phyloP scores from a whole-genome alignment of 1,284 basidiomycete species.

The Athelia sp. region DNA sequence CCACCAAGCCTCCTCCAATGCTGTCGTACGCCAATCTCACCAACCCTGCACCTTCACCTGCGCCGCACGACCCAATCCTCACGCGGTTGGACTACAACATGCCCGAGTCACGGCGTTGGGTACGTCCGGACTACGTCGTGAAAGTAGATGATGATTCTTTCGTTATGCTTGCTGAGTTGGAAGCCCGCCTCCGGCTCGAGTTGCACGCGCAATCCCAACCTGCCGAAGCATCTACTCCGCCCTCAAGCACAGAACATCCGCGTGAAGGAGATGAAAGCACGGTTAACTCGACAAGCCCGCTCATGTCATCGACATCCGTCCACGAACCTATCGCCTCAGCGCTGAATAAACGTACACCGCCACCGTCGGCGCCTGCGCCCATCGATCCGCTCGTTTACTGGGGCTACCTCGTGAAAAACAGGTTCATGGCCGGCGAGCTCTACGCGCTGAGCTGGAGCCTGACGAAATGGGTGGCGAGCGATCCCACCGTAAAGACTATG shows the following conservation, averaged over 20 bases:
- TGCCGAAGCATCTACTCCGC: conserved; percentile 3
- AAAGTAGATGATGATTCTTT: conserved; percentile 96
- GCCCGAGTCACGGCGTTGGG: conserved; percentile 48
- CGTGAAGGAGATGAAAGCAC: not conserved
- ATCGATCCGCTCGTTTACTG: conserved; percentile 83
- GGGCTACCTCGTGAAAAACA: conserved; percentile 93
- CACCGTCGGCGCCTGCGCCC: conserved; percentile 8
- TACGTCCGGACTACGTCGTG: conserved; percentile 82
- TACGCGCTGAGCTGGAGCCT: conserved; percentile 91
- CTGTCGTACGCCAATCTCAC: conserved; percentile 62
- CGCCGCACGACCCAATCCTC: conserved; percentile 59
- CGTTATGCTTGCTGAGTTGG: conserved; percentile 89
- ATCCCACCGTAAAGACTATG: conserved; percentile 62
- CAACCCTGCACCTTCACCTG: conserved; percentile 46
- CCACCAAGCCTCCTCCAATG: conserved; percentile 33
- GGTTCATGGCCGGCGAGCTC: conserved; percentile 95
- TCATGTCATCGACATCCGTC: conserved; percentile 3
- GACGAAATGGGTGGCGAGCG: conserved; percentile 83
- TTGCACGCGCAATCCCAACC: conserved; percentile 38
- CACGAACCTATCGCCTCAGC: not conserved
- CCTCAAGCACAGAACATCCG: conserved; percentile 8
- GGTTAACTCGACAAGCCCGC: conserved; percentile 5
- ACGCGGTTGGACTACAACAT: conserved; percentile 49
- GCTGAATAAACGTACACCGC: not conserved
- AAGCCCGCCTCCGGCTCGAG: conserved; percentile 77